These are phyloP conservation scores for Dryas integrifolia DNA, from an alignment of 331 rosid genomes.

Conservation along the genomic window DNA sequence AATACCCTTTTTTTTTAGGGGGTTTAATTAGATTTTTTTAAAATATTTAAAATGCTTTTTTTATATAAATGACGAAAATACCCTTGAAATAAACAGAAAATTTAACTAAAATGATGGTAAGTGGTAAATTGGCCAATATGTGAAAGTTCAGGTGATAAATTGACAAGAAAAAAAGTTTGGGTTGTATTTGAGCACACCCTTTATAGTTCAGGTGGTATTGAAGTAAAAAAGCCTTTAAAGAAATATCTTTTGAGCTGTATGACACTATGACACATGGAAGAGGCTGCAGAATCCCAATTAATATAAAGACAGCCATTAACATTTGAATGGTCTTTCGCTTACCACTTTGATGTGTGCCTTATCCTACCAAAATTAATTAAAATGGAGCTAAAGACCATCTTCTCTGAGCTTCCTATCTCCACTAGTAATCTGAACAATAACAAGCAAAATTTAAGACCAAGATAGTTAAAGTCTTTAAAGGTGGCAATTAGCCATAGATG, in stretches of 20 bases:
- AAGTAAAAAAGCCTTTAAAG: background rate
- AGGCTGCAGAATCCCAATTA: background rate
- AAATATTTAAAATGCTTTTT: too few species aligned
- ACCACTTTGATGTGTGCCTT: background rate
- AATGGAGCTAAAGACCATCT: background rate
- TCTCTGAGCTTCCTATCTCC: background rate
- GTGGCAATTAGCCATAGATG: background rate
- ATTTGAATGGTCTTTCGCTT: background rate
- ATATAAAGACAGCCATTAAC: background rate
- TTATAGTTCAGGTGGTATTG: too few species aligned
- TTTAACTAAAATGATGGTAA: too few species aligned
- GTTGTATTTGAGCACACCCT: too few species aligned
- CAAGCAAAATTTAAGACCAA: background rate
- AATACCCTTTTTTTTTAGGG: too few species aligned
- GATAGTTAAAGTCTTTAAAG: background rate
- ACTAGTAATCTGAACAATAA: background rate
- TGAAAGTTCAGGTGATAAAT: too few species aligned
- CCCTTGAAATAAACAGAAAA: too few species aligned
- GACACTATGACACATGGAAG: background rate
- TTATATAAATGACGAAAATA: too few species aligned
- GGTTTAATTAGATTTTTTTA: too few species aligned
- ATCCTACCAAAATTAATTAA: background rate
- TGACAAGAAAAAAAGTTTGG: too few species aligned
- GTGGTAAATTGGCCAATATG: too few species aligned
- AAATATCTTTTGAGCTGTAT: background rate